Base-by-base conservation (phyloP, 768 basidiomycete genomes). In the Pleurotus tuoliensis region DNA sequence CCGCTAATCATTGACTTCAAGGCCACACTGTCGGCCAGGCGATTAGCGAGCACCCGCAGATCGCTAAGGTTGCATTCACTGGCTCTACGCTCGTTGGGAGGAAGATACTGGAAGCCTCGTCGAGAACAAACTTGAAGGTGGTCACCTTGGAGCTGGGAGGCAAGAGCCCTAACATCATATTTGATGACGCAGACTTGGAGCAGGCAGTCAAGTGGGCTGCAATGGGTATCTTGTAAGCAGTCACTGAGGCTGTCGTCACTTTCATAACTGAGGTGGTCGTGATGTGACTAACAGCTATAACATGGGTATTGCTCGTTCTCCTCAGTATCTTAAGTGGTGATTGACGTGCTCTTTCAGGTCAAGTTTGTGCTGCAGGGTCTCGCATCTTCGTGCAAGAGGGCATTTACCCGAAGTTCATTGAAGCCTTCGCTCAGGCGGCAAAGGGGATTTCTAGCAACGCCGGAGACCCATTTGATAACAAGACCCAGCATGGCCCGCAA, bases 311-410 rank as follows among this genome's bases (percentile, higher is more conserved):
- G 48, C 5, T 38, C 5, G 47, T 55, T 43, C 12, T 12, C 11
- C n/a, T 16, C 39, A 24, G 16, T 44, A 16, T 47, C 40, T 2
- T n/a, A 45, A 39, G 11, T 47, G 18, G 2, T 30, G 47, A 30
- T 4, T 11, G 66, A 85, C 79, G 69, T 80, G 69, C 67, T 86
- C 84, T 63, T 34, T 80, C 82, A 59, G 89, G 92, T 20, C 92
- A 94, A 70, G 76, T 79, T 13, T 94, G 92, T 73, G 83, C 82
- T 61, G 90, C 90, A 9, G 88, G 91, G 8, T 88, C 90, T 18
- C 82, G 93, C 59, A 84, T 94, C 64, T 92, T 80, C 64, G 89
- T 94, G 4, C 92, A 94, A 65, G 84, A 80, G 57, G 72, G 75
- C 3, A 82, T 94, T 62, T 93, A 94, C 72, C 91, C 94, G 69